Evolutionary conservation across 2,329 filamentous ascomycete genomes (phyloP).

Genomic region (Fusarium subglutinans): DNA sequence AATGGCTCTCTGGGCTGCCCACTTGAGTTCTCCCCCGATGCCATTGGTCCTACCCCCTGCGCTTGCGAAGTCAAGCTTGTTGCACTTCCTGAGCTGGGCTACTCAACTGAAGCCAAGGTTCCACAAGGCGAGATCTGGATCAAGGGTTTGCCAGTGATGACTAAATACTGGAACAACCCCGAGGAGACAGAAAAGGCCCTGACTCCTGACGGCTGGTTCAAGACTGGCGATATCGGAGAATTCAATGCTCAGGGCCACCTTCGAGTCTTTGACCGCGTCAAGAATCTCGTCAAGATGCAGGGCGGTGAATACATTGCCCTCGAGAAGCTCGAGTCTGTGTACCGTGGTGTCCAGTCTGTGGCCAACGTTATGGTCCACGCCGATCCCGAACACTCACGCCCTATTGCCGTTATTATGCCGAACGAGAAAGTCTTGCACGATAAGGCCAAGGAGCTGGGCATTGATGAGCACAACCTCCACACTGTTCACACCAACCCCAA

Average conservation of each 20-base stretch:
- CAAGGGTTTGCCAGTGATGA: constrained; percentile 77
- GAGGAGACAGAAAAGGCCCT: constrained; percentile 84
- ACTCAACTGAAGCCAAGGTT: constrained; percentile 76
- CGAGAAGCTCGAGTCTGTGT: constrained; percentile 93
- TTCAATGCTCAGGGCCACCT: constrained; percentile 84
- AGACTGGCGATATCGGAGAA: constrained; percentile 94
- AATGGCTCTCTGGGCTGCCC: constrained; percentile 87
- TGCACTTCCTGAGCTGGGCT: constrained; percentile 88
- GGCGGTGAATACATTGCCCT: constrained; percentile 97
- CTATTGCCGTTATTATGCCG: constrained; percentile 81
- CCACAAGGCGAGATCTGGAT: constrained; percentile 95
- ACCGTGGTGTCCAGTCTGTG: constrained; percentile 81
- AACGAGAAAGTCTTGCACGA: constrained; percentile 71
- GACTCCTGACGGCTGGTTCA: constrained; percentile 93
- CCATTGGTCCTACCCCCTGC: constrained; percentile 81
- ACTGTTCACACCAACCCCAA: constrained; percentile 73
- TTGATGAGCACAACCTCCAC: constrained; percentile 75
- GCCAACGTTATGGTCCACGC: constrained; percentile 90
- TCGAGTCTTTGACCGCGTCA: constrained; percentile 92
- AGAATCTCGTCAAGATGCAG: constrained; percentile 96
- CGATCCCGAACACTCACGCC: constrained; percentile 76
- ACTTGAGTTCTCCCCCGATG: constrained; percentile 79
- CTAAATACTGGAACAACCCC: constrained; percentile 84
- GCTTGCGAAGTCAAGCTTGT: constrained; percentile 91
- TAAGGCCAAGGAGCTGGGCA: constrained; percentile 67